phyloP scores from a whole-genome alignment of 768 basidiomycete species.

The Pisolithus orientalis region DNA sequence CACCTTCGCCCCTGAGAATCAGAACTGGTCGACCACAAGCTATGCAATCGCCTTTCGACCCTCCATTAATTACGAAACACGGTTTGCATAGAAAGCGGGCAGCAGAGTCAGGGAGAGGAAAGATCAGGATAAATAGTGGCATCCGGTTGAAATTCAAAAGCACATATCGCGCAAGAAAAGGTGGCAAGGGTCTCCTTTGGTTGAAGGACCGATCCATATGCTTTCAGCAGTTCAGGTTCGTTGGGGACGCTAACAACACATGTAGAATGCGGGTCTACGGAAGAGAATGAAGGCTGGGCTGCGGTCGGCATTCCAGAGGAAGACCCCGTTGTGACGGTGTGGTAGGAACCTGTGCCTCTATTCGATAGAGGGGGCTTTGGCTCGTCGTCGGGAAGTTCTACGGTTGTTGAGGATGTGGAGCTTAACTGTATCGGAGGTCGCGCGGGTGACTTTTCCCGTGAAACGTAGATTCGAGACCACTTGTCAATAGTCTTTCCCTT shows the following conservation, averaged over 20 bases:
- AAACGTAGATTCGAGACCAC: constrained; percentile 78
- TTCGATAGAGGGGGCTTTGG: too few species aligned
- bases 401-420: constrained; percentile 6
- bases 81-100: constrained; percentile 67
- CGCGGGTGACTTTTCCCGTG: constrained; percentile 44
- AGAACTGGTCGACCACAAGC: constrained; percentile 66
- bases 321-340: too few species aligned
- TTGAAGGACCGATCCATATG: constrained; percentile 80
- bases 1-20: constrained; percentile 69
- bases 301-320: too few species aligned
- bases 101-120: constrained; percentile 8
- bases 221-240: constrained; percentile 66
- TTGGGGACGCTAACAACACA: constrained; percentile 53
- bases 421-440: constrained; percentile 24
- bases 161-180: constrained; percentile 64
- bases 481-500: constrained; percentile 48
- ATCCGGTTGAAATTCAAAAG: constrained; percentile 65
- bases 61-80: constrained; percentile 68
- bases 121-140: constrained; percentile 84
- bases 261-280: too few species aligned
- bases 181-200: constrained; percentile 66
- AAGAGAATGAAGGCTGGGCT: too few species aligned
- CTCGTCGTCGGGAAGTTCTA: constrained; percentile 3
- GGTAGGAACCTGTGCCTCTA: too few species aligned
- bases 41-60: constrained; percentile 70